Evolutionary conservation across 805 yeast species (phyloP), one percentile per base, ranked within the genome.

Genomic region (Candida palmyrensis): DNA sequence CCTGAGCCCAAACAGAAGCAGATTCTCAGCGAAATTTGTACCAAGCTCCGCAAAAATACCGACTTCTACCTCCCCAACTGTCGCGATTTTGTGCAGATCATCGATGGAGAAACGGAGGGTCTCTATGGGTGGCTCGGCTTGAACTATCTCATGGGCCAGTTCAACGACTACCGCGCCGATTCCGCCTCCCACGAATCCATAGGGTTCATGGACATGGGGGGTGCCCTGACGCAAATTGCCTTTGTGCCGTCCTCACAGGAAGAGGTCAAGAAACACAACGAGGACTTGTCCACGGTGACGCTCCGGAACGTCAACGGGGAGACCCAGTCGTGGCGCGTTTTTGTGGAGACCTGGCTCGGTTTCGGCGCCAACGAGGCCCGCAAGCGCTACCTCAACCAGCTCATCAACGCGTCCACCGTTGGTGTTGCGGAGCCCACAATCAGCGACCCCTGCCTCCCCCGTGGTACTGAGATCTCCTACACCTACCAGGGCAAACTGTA

Each of bases 201-300:
- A 43, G 98, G 98, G 4, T 90, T 92, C 47, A 82, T 92, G 90
- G 98, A 92, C 56, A 92, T 92, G 98, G 98, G 98, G 11, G 98
- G 98, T 10, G 98, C 98, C 0, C 87, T 96, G 2, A 87, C 96
- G 0, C 98, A 92, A 52, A 75, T 92, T 15, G 95, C 97, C 6
- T 92, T 89, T 68, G 88, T 84, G 6, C 97, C 97, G 0, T 71
- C 78, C 3, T 68, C 71, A 25, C 41, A 48, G 3, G 64, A 71
- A n/a, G 88, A 86, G 40, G 57, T 82, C 6, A 58, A 53, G 17
- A 71, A 71, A 41, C 95, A 87, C 53, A 53, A 60, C 26, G 89
- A 89, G 34, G 95, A 88, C 53, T 68, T 89, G 35, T 75, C 81
- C 18, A 69, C 66, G 2, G 73, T 92, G 2, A 66, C 70, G 11